phyloP scores from a whole-genome alignment of 257 asterid genomes.

The Rauvolfia tetraphylla region DNA sequence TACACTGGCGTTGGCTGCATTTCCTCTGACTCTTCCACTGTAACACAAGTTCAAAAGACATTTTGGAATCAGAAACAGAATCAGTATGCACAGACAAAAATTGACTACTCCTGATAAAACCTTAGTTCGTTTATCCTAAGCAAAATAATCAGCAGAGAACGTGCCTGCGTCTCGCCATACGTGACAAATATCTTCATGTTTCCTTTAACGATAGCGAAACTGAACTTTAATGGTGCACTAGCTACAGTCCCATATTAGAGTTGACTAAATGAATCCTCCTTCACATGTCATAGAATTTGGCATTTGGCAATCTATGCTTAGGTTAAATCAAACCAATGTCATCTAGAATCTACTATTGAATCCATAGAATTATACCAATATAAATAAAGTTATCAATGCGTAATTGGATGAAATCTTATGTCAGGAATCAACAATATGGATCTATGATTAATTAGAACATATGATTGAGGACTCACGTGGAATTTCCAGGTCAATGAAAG shows the following conservation, averaged over 20 bases:
- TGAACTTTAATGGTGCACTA: too few relatives aligned
- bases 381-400: not conserved
- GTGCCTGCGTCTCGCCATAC: not conserved
- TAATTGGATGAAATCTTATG: not conserved
- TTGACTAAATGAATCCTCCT: not conserved
- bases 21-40: conserved; percentile 82
- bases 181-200: not conserved
- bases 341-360: not conserved
- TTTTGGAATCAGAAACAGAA: not conserved
- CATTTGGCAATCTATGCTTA: not conserved
- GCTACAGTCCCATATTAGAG: not conserved
- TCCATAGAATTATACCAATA: not conserved
- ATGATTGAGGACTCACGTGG: conserved; percentile 42
- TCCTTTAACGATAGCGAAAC: not conserved
- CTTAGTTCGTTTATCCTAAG: not conserved
- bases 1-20: conserved; percentile 91
- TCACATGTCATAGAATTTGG: not conserved
- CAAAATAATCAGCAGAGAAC: not conserved
- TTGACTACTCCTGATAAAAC: not conserved
- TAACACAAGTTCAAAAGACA: conserved; percentile 24
- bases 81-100: not conserved
- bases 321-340: not conserved
- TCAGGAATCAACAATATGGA: not conserved
- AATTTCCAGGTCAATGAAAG: conserved; percentile 86
- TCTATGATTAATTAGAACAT: not conserved